These are phyloP conservation scores for Epicoccum sorghinum DNA, from an alignment of 2,329 filamentous ascomycete species.

Conservation along the genomic window DNA sequence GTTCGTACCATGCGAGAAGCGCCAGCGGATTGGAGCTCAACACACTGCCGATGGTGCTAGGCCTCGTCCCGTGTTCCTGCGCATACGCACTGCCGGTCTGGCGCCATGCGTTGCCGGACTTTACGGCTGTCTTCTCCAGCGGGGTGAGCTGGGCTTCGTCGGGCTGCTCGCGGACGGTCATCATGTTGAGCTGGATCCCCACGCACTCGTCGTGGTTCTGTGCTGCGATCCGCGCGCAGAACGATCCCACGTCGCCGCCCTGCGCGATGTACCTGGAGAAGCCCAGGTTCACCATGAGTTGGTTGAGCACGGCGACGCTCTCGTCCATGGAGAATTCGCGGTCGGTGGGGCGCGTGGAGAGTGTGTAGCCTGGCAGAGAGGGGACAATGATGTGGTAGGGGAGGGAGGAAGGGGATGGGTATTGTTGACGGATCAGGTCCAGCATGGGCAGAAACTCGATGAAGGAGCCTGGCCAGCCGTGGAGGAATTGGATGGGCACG, in stretches of 20 bases:
- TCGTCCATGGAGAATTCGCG: conserved; percentile 52
- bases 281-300: conserved; percentile 61
- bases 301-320: conserved; percentile 55
- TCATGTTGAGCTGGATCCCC: conserved; percentile 45
- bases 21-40: conserved; percentile 62
- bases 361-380: conserved; percentile 62
- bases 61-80: conserved; percentile 60
- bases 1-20: conserved; percentile 58
- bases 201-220: conserved; percentile 55
- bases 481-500: conserved; percentile 59
- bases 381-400: conserved; percentile 66
- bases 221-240: conserved; percentile 51
- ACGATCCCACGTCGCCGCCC: conserved; percentile 63
- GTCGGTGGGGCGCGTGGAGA: conserved; percentile 55
- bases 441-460: conserved; percentile 64
- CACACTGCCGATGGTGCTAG: conserved; percentile 63
- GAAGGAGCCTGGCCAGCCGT: conserved; percentile 64
- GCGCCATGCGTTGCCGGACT: conserved; percentile 39
- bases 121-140: conserved; percentile 26
- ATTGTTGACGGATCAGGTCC: conserved; percentile 54
- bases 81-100: conserved; percentile 58
- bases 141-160: conserved; percentile 24
- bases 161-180: conserved; percentile 11
- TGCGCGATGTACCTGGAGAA: conserved; percentile 63
- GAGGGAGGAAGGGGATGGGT: conserved; percentile 53